Evolutionary conservation across 2,329 filamentous ascomycete genomes (phyloP).

Genomic region (Trichoderma gracile): DNA sequence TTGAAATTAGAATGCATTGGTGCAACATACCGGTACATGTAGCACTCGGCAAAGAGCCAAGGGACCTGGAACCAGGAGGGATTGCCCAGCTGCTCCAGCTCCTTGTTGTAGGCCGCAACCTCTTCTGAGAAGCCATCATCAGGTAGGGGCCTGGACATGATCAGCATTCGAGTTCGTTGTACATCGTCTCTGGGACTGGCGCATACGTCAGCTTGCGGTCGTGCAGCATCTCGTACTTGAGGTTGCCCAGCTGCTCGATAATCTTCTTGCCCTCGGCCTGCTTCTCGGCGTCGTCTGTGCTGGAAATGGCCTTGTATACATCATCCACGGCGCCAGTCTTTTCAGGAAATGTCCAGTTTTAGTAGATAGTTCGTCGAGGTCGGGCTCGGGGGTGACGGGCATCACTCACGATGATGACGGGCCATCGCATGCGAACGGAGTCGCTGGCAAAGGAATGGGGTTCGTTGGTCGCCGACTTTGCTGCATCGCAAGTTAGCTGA

Average conservation of each 20-base stretch:
- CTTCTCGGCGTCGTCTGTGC: constrained; percentile 62
- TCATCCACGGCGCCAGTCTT: constrained; percentile 94
- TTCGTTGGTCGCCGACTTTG: constrained; percentile 77
- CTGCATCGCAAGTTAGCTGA: constrained; percentile 46
- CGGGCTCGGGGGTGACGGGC: not conserved
- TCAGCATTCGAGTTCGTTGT: too few relatives aligned
- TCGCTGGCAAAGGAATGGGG: constrained; percentile 81
- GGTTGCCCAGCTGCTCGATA: constrained; percentile 70
- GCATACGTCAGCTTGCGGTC: constrained; percentile 72
- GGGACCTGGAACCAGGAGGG: constrained; percentile 80
- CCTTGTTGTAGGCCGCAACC: constrained; percentile 79
- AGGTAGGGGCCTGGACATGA: constrained; percentile 70
- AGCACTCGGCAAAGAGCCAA: constrained; percentile 94
- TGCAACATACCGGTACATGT: constrained; percentile 71
- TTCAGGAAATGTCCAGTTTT: not conserved
- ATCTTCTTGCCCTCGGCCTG: constrained; percentile 82
- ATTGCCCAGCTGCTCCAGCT: constrained; percentile 71
- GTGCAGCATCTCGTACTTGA: constrained; percentile 96
- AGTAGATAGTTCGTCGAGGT: not conserved
- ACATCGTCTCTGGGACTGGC: constrained; percentile 30
- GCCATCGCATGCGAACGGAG: constrained; percentile 87
- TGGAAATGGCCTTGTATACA: constrained; percentile 72
- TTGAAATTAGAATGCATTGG: not conserved
- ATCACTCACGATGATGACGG: constrained; percentile 75
- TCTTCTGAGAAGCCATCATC: constrained; percentile 82